Conservation (phyloP, 805 yeast genomes). For the Ogataea polymorpha region DNA sequence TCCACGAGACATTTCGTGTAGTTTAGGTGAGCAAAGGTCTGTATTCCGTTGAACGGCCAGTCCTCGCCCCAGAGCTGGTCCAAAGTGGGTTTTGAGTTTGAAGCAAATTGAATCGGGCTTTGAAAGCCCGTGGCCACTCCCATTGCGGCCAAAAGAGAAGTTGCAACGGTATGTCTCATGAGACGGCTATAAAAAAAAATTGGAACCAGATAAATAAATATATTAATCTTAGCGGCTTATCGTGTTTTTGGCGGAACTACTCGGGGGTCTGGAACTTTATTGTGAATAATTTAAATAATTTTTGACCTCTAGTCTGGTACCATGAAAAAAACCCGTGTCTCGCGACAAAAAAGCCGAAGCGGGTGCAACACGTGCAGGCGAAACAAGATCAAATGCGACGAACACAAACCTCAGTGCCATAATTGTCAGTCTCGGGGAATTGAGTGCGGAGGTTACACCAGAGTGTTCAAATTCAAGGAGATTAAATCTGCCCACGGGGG, state of each 20-base stretch:
- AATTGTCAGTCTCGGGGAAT: slow-evolving; percentile 34
- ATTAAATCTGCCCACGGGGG: neutral
- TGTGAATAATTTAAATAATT: no score
- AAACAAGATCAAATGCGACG: slow-evolving; percentile 41
- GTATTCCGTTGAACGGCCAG: slow-evolving; percentile 70
- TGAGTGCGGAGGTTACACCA: slow-evolving; percentile 19
- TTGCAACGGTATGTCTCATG: neutral
- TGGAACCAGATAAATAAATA: neutral
- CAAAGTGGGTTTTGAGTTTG: slow-evolving; percentile 35
- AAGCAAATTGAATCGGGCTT: neutral
- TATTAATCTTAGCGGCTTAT: slow-evolving; percentile 1
- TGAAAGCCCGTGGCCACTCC: neutral
- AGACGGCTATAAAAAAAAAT: neutral
- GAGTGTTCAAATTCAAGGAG: slow-evolving; percentile 15
- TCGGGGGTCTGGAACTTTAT: no score
- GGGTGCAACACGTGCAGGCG: slow-evolving; percentile 43
- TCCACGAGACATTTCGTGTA: slow-evolving; percentile 54
- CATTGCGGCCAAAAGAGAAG: neutral
- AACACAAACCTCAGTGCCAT: slow-evolving; percentile 37
- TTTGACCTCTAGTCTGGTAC: neutral
- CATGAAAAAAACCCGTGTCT: neutral
- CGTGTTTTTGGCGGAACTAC: neutral
- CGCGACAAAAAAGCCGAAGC: slow-evolving; percentile 14
- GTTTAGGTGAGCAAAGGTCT: slow-evolving; percentile 73
- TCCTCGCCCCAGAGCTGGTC: slow-evolving; percentile 67